Evolutionary conservation across 2,329 filamentous ascomycete species (phyloP).

Genomic region (Fusarium kyushuense): DNA sequence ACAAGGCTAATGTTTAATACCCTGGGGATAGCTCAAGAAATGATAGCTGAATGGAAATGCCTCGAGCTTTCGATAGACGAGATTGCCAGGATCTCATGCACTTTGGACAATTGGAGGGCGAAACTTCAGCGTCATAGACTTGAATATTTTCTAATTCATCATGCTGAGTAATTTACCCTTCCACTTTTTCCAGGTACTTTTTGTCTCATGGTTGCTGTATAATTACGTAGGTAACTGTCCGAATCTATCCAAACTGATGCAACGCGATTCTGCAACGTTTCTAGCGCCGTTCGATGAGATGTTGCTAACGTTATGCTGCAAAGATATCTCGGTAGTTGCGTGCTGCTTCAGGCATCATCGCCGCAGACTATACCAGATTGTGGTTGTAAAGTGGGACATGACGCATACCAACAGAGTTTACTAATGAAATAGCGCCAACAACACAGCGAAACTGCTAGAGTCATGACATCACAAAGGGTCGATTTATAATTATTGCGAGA

Average conservation of each 20-base stretch:
- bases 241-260: neutral
- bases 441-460: neutral
- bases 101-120: neutral
- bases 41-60: neutral
- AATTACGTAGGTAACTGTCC: neutral
- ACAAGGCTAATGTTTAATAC: too few species aligned
- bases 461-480: conserved; percentile 20
- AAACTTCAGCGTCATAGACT: conserved; percentile 18
- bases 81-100: neutral
- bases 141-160: neutral
- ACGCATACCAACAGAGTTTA: conserved; percentile 15
- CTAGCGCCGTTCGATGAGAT: neutral
- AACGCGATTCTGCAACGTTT: neutral
- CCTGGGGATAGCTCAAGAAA: too few species aligned
- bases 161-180: conserved; percentile 15
- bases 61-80: neutral
- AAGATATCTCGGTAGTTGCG: conserved; percentile 1
- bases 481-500: conserved; percentile 6
- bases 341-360: neutral
- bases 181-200: too few species aligned
- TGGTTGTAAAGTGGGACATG: conserved; percentile 25
- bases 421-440: neutral
- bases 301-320: neutral
- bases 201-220: neutral
- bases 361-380: conserved; percentile 10